phyloP scores from a whole-genome alignment of 2,329 filamentous ascomycete genomes.

The Pezicula rhizophila region DNA sequence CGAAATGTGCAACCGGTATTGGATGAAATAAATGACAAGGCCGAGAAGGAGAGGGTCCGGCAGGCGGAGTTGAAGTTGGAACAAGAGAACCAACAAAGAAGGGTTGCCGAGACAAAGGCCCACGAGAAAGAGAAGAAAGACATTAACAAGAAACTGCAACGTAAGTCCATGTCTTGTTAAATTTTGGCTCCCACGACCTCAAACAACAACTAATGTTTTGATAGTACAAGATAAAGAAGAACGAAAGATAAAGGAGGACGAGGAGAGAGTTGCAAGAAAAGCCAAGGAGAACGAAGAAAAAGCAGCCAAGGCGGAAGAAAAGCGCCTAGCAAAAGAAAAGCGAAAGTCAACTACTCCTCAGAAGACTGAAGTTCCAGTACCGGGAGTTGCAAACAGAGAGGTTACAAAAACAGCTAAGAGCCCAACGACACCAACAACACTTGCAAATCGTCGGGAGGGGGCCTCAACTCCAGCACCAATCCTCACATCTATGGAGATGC shows the following conservation, averaged over 20 bases:
- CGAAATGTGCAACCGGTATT: slow-evolving; percentile 74
- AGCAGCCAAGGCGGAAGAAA: slow-evolving; percentile 47
- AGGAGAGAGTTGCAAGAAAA: slow-evolving; percentile 43
- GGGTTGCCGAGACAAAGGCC: slow-evolving; percentile 50
- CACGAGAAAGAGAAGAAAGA: slow-evolving; percentile 49
- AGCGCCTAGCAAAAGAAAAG: slow-evolving; percentile 44
- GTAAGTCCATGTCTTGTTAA: slow-evolving; percentile 37
- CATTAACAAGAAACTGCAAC: slow-evolving; percentile 48
- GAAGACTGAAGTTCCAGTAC: neutral
- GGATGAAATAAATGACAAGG: slow-evolving; percentile 76
- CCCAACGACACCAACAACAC: neutral
- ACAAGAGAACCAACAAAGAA: slow-evolving; percentile 57
- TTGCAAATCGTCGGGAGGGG: slow-evolving; percentile 10
- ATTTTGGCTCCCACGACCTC: neutral
- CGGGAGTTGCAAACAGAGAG: neutral
- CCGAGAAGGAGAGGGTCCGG: slow-evolving; percentile 64
- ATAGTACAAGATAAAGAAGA: slow-evolving; percentile 33
- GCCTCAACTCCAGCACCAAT: slow-evolving; percentile 8
- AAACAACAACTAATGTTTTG: slow-evolving; percentile 13
- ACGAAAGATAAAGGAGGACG: slow-evolving; percentile 37
- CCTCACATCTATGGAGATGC: slow-evolving; percentile 24
- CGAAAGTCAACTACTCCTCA: slow-evolving; percentile 32
- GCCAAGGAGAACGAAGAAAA: slow-evolving; percentile 47
- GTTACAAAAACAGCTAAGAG: neutral
- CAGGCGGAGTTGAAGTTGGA: slow-evolving; percentile 58